Evolutionary conservation across 2,329 filamentous ascomycete genomes (phyloP), one percentile per base, ranked within the genome.

Genomic region (Exophiala xenobiotica): DNA sequence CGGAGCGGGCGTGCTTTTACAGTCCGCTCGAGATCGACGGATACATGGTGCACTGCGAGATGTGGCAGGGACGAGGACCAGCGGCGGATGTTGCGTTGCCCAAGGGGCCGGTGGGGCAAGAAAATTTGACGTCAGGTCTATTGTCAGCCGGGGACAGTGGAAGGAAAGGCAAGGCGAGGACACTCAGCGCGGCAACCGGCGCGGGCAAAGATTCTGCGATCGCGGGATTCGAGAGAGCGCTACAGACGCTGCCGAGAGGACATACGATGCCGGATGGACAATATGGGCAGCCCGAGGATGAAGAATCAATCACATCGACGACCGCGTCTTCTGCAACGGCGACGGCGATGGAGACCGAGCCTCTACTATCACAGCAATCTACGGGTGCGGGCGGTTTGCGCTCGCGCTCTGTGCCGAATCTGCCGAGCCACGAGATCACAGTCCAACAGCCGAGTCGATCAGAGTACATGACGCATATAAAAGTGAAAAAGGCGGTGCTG

Each of bases 21-120:
- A 89, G 86, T 45, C 87, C 87, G 0, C 85, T 90, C 69, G 78
- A 78, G 53, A 81, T 91, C 54, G 75, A 88, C 49, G 87, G 87
- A 8, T 78, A 87, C 64, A 68, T 86, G 9, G 82, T 91, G 20
- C 83, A 81, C 62, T 88, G 86, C 29, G 86, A 90, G 69, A 75
- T 78, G 23, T 91, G 87, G 67, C 75, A 79, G 52, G 83, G 84
- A 43, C 72, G 82, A 23, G 78, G 85, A 1, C 85, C 86, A 1
- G 68, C 75, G 8, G 77, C 80, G 59, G 86, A 90, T 64, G 78
- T 81, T 52, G 74, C 85, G 3, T 77, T 88, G 24, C 77, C 78
- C 0, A 79, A 81, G 61, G 70, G 66, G 27, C 49, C 46, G 20
- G 33, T 37, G 4, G 49, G 29, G 8, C 16, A 27, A 23, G 43